These are phyloP conservation scores for grape (Vitis vinifera) DNA, from an alignment of 164 flowering plant species.

Conservation along the genomic window DNA sequence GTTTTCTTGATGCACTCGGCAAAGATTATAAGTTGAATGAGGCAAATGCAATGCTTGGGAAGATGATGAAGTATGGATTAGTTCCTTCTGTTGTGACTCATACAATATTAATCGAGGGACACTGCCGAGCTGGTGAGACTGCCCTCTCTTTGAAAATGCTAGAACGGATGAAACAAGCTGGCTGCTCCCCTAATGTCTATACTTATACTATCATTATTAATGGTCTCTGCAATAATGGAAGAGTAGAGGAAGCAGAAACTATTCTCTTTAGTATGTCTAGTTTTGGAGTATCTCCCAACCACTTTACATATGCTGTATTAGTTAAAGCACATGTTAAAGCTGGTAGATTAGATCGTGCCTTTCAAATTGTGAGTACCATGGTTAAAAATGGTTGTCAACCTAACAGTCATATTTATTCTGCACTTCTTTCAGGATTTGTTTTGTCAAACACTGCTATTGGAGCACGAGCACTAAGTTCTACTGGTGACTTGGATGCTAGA, in stretches of 20 bases:
- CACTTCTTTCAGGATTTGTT: conserved; percentile 15
- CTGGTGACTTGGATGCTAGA: not conserved
- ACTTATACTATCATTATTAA: conserved; percentile 27
- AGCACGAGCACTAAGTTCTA: not conserved
- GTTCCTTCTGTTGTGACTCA: conserved; percentile 38
- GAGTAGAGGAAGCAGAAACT: conserved; percentile 28
- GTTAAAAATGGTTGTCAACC: conserved; percentile 23
- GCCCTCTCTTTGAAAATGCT: conserved; percentile 15
- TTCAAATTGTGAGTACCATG: conserved; percentile 26
- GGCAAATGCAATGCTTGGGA: conserved; percentile 29
- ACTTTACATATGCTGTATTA: conserved; percentile 20
- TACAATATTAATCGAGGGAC: conserved; percentile 29
- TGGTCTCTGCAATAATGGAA: conserved; percentile 25
- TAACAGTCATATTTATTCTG: conserved; percentile 15
- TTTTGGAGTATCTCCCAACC: conserved; percentile 16
- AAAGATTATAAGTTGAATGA: conserved; percentile 22
- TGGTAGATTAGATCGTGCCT: conserved; percentile 25
- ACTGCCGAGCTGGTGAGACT: conserved; percentile 23
- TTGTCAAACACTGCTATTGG: conserved; percentile 1
- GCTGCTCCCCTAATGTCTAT: conserved; percentile 36
- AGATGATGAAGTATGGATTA: conserved; percentile 32
- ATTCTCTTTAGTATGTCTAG: conserved; percentile 22
- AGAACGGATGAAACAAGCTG: conserved; percentile 25
- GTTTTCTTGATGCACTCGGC: conserved; percentile 27
- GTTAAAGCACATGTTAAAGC: conserved; percentile 25